Percentiles rank a stretch among this genome's conserved stretches.
Evolutionary conservation across 345 rosid species (phyloP).

Genomic region (Aurinia saxatilis): DNA sequence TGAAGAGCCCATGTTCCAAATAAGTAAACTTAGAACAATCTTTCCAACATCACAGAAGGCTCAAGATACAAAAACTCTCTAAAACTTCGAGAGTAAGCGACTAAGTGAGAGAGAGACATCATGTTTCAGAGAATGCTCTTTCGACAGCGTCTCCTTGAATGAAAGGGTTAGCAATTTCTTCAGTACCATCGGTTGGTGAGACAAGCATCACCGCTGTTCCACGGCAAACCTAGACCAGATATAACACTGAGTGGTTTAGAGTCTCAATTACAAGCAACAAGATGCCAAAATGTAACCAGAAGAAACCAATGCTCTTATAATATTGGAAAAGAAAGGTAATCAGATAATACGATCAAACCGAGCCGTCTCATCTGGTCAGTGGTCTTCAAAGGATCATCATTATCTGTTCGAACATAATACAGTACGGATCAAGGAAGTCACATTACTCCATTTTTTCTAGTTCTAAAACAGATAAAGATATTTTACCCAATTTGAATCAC

Average conservation of each 20-base stretch:
- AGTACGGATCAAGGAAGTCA: background rate
- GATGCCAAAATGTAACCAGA: background rate
- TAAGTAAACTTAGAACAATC: too few species aligned
- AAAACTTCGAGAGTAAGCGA: too few species aligned
- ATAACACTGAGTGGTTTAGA: background rate
- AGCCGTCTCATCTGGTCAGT: constrained; percentile 91
- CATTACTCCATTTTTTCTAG: background rate
- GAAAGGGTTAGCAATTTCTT: constrained; percentile 98
- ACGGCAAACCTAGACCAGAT: constrained; percentile 64
- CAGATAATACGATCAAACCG: constrained; percentile 66
- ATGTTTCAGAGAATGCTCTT: too few species aligned
- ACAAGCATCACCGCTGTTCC: constrained; percentile 99
- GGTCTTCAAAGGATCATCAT: constrained; percentile 93
- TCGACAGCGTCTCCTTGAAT: constrained; percentile 75
- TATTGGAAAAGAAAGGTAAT: background rate
- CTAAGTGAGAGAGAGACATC: too few species aligned
- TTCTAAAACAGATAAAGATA: too few species aligned
- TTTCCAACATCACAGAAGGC: too few species aligned
- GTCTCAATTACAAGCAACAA: background rate
- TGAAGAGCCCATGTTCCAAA: too few species aligned
- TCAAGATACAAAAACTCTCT: too few species aligned
- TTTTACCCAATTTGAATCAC: background rate
- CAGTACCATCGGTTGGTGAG: constrained; percentile 96
- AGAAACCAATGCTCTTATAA: background rate
- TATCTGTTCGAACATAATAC: constrained; percentile 35